Percentiles rank a stretch among this genome's conserved stretches.
These are phyloP conservation scores for Amanita pallidorosea DNA, from an alignment of 768 basidiomycete species.

Conservation along the genomic window DNA sequence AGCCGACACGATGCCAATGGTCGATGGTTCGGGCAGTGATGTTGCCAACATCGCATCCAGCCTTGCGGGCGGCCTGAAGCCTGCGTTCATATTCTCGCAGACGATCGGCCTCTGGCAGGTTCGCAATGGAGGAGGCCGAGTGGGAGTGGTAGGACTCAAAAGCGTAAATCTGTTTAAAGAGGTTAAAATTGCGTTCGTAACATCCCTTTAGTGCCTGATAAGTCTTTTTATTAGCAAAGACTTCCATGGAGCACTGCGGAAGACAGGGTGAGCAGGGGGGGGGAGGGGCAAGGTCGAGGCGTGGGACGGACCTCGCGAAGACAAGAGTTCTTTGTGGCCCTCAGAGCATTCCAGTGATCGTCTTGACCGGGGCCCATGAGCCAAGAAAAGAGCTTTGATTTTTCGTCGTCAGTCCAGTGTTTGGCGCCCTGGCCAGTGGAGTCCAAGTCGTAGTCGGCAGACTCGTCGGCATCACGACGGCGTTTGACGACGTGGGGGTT, in stretches of 20 bases:
- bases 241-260: slow-evolving; percentile 53
- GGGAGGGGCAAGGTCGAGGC: background rate
- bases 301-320: slow-evolving; percentile 50
- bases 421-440: slow-evolving; percentile 54
- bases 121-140: slow-evolving; percentile 23
- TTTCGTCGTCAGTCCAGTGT: slow-evolving; percentile 82
- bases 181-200: slow-evolving; percentile 76
- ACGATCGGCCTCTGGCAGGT: slow-evolving; percentile 50
- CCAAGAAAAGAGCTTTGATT: slow-evolving; percentile 68
- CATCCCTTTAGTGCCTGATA: slow-evolving; percentile 80
- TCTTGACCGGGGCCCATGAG: slow-evolving; percentile 63
- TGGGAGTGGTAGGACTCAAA: slow-evolving; percentile 47
- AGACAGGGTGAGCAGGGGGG: slow-evolving; percentile 2
- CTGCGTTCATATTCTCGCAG: slow-evolving; percentile 65
- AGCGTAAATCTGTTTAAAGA: slow-evolving; percentile 74
- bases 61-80: slow-evolving; percentile 52
- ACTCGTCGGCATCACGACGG: slow-evolving; percentile 32
- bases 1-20: slow-evolving; percentile 69
- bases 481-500: slow-evolving; percentile 31
- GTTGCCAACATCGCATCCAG: slow-evolving; percentile 62
- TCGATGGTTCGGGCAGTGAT: slow-evolving; percentile 66
- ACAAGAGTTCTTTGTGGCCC: slow-evolving; percentile 75
- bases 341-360: slow-evolving; percentile 69
- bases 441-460: slow-evolving; percentile 33
- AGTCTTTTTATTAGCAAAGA: slow-evolving; percentile 69